Conservation (phyloP, 805 yeast genomes). For the Nakazawaea ernobii region DNA sequence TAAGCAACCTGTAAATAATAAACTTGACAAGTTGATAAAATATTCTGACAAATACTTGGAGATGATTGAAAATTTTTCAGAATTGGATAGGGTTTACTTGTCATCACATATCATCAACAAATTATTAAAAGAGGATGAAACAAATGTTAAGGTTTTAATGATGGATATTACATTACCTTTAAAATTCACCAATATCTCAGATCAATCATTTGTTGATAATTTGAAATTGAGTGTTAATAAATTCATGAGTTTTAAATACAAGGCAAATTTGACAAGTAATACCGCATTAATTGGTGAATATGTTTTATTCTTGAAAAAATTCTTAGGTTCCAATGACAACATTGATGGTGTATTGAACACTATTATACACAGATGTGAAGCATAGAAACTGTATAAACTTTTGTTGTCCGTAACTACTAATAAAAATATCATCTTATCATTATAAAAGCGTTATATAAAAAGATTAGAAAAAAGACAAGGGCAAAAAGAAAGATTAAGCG, state of each 20-base stretch:
- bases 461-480: too few relatives aligned
- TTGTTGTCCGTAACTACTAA: too few relatives aligned
- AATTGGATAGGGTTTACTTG: conserved; percentile 63
- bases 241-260: conserved; percentile 50
- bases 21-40: conserved; percentile 32
- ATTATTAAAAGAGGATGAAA: conserved; percentile 37
- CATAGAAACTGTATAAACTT: neutral
- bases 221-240: conserved; percentile 69
- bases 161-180: conserved; percentile 64
- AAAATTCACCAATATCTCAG: conserved; percentile 39
- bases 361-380: conserved; percentile 23
- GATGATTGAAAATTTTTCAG: conserved; percentile 64
- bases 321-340: conserved; percentile 19
- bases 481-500: too few relatives aligned
- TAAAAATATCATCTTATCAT: neutral
- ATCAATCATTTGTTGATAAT: conserved; percentile 45
- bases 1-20: conserved; percentile 15
- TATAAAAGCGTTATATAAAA: neutral
- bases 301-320: conserved; percentile 26
- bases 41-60: conserved; percentile 37
- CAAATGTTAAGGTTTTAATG: conserved; percentile 33
- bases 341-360: conserved; percentile 23
- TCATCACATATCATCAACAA: conserved; percentile 57
- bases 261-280: conserved; percentile 32
- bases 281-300: conserved; percentile 27